Evolutionary conservation across 1,284 basidiomycete species (phyloP).

Genomic region (Puccinia hordei): DNA sequence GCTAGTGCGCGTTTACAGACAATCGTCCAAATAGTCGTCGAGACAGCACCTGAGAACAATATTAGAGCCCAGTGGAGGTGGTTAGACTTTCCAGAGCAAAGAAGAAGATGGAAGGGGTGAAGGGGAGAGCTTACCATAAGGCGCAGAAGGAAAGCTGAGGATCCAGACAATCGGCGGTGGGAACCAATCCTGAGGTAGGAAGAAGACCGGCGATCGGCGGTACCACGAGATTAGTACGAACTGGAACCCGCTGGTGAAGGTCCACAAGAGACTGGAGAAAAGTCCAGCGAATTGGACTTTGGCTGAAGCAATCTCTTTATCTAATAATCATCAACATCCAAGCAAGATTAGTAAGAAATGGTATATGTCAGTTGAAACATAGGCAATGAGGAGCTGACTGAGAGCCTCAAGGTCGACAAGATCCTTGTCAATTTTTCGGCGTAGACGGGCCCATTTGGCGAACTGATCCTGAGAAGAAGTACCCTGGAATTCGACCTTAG

Average conservation of each 20-base stretch:
- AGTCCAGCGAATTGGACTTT: slow-evolving; percentile 71
- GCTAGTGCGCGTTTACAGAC: slow-evolving; percentile 64
- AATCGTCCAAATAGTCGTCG: slow-evolving; percentile 86
- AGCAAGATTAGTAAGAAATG: slow-evolving; percentile 11
- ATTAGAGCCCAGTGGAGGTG: too few relatives aligned
- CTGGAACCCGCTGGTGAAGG: slow-evolving; percentile 78
- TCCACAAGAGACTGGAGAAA: slow-evolving; percentile 76
- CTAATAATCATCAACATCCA: slow-evolving; percentile 61
- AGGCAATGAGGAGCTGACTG: slow-evolving; percentile 60
- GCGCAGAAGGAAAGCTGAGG: slow-evolving; percentile 38
- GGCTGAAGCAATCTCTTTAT: slow-evolving; percentile 69
- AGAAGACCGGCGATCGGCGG: slow-evolving; percentile 82
- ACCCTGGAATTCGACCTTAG: slow-evolving; percentile 80
- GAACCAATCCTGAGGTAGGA: slow-evolving; percentile 82
- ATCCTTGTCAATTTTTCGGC: slow-evolving; percentile 87
- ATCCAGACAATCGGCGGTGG: slow-evolving; percentile 38
- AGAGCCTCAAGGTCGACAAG: slow-evolving; percentile 88
- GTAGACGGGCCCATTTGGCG: slow-evolving; percentile 95
- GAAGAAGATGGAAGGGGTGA: background rate
- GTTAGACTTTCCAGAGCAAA: too few relatives aligned
- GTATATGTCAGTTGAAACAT: too few relatives aligned
- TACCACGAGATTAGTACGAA: slow-evolving; percentile 85
- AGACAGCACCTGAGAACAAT: slow-evolving; percentile 70
- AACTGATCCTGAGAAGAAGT: slow-evolving; percentile 97
- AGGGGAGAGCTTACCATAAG: slow-evolving; percentile 24